These are phyloP conservation scores for Petunia secreta DNA, from an alignment of 257 asterid genomes.

Conservation along the genomic window DNA sequence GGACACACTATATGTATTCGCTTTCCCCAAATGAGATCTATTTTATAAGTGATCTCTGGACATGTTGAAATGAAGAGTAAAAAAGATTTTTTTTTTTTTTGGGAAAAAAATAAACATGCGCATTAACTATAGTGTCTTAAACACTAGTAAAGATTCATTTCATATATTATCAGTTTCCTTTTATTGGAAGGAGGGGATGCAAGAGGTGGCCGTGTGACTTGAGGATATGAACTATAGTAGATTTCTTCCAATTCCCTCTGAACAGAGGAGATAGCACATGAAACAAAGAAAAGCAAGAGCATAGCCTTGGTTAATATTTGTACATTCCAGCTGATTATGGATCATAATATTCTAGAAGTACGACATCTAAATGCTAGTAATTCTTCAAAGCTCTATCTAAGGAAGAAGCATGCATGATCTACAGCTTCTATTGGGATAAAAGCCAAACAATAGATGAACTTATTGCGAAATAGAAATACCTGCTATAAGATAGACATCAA, in stretches of 20 bases:
- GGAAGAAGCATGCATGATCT: neutral
- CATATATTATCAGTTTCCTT: neutral
- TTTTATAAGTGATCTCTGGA: neutral
- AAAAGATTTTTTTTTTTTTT: neutral
- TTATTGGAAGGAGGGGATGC: neutral
- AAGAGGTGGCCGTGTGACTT: neutral
- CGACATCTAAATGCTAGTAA: neutral
- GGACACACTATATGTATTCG: neutral
- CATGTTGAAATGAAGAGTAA: neutral
- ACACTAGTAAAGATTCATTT: neutral
- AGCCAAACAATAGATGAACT: neutral
- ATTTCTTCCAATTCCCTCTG: neutral
- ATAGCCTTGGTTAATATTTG: neutral
- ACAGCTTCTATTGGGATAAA: neutral
- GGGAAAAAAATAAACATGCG: neutral
- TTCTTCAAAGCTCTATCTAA: conserved; percentile 3
- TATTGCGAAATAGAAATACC: neutral
- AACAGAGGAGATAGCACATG: neutral
- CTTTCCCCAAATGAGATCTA: neutral
- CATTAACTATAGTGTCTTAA: neutral
- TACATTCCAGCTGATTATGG: neutral
- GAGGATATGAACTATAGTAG: neutral
- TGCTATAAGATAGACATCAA: neutral
- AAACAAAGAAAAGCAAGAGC: conserved; percentile 7
- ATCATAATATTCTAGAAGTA: neutral